A percentile compares a stretch with the other conserved stretches of the same genome.
These are phyloP conservation scores for Lachancea meyersii DNA, from an alignment of 805 yeast genomes.

Conservation along the genomic window DNA sequence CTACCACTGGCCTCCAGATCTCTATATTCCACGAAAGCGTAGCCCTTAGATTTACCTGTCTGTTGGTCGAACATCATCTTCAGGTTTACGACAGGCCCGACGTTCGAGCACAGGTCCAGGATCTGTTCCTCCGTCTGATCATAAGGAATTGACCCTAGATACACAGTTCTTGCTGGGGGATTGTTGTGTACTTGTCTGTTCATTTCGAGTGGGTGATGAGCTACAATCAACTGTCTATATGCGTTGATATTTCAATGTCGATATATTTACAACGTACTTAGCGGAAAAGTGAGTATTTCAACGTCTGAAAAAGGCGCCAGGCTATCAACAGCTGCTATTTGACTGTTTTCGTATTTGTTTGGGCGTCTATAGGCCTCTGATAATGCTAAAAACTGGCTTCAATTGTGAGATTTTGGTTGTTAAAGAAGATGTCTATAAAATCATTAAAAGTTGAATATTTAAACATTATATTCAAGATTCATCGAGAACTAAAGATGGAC, in stretches of 20 bases:
- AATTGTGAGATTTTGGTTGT: background rate
- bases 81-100: conserved; percentile 77
- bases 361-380: too few relatives aligned
- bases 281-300: background rate
- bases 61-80: conserved; percentile 78
- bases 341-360: too few relatives aligned
- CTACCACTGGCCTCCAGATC: conserved; percentile 83
- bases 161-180: conserved; percentile 44
- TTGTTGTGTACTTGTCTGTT: conserved; percentile 22
- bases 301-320: background rate
- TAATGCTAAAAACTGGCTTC: too few relatives aligned
- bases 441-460: background rate
- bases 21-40: conserved; percentile 76
- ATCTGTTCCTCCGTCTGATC: conserved; percentile 94
- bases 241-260: background rate
- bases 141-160: conserved; percentile 83
- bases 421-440: background rate
- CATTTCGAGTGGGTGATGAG: background rate
- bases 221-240: background rate
- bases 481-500: conserved; percentile 41
- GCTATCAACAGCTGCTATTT: too few relatives aligned
- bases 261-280: background rate
- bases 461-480: background rate
- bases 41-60: conserved; percentile 88
- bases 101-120: conserved; percentile 74